Evolutionary conservation across 768 basidiomycete genomes (phyloP).

Genomic region (Pleurotus salmoneostramineus): DNA sequence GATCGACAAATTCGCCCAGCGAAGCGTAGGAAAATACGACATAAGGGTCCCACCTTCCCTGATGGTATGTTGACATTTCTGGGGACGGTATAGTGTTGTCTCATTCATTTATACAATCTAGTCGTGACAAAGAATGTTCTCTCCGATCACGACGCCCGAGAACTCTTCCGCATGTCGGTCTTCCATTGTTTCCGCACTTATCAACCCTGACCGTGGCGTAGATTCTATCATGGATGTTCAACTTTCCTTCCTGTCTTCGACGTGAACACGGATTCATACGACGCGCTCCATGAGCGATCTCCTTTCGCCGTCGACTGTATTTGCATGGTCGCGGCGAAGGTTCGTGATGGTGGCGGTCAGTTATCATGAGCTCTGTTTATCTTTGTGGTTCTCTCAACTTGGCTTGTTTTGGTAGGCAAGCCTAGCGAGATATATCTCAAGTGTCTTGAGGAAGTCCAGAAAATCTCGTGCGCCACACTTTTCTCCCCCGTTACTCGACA

Average conservation of each 20-base stretch:
- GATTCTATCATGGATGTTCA: conserved; percentile 92
- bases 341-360: conserved; percentile 86
- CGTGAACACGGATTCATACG: conserved; percentile 76
- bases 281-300: conserved; percentile 81
- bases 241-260: conserved; percentile 90
- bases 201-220: conserved; percentile 24
- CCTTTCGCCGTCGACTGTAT: conserved; percentile 93
- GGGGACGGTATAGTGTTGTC: neutral
- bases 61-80: conserved; percentile 51
- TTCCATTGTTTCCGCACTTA: conserved; percentile 10
- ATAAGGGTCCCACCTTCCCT: conserved; percentile 65
- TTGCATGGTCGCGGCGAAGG: conserved; percentile 89
- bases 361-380: neutral
- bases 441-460: conserved; percentile 81
- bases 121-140: conserved; percentile 86
- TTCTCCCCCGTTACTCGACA: conserved; percentile 82
- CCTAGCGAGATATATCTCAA: conserved; percentile 70
- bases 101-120: conserved; percentile 22
- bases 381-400: conserved; percentile 10
- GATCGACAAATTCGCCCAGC: conserved; percentile 64
- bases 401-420: conserved; percentile 40
- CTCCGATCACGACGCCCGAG: conserved; percentile 77
- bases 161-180: conserved; percentile 79
- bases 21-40: conserved; percentile 71
- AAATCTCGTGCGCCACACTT: conserved; percentile 79